phyloP scores from a whole-genome alignment of 2,329 filamentous ascomycete species.

The Sporothrix schenckii region DNA sequence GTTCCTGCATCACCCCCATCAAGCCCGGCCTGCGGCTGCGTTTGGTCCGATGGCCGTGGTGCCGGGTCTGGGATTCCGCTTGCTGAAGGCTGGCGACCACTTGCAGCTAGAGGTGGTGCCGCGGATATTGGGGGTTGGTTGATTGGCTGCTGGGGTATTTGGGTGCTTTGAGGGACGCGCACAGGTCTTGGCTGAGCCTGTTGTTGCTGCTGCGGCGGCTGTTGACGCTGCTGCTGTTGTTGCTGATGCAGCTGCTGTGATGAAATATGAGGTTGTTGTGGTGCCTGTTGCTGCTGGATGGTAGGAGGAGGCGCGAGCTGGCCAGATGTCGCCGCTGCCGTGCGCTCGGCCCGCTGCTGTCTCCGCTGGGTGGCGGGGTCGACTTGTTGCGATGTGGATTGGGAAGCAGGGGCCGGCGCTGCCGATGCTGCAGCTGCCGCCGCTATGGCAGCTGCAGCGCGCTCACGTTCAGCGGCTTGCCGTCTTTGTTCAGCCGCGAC shows the following conservation, averaged over 20 bases:
- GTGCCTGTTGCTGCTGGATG: conserved; percentile 29
- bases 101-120: conserved; percentile 1
- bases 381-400: conserved; percentile 36
- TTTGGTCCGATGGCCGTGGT: conserved; percentile 6
- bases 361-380: conserved; percentile 45
- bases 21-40: background rate
- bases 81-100: background rate
- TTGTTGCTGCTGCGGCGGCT: conserved; percentile 29
- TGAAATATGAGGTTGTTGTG: conserved; percentile 31
- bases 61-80: background rate
- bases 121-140: conserved; percentile 12
- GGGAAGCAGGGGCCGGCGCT: conserved; percentile 37
- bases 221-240: background rate
- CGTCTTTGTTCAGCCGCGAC: conserved; percentile 58
- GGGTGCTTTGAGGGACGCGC: conserved; percentile 25
- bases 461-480: conserved; percentile 48
- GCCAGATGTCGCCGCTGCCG: conserved; percentile 31
- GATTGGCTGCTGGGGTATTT: conserved; percentile 18
- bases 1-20: conserved; percentile 43
- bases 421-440: conserved; percentile 42
- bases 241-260: conserved; percentile 30
- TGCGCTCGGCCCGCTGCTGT: conserved; percentile 43
- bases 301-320: conserved; percentile 29
- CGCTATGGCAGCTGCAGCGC: conserved; percentile 55
- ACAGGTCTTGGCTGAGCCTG: conserved; percentile 20